A percentile compares a stretch with the other conserved stretches of the same genome.
Evolutionary conservation across 108 stramenopile genomes (phyloP).

Genomic region (Cyclostephanos invisitatus): DNA sequence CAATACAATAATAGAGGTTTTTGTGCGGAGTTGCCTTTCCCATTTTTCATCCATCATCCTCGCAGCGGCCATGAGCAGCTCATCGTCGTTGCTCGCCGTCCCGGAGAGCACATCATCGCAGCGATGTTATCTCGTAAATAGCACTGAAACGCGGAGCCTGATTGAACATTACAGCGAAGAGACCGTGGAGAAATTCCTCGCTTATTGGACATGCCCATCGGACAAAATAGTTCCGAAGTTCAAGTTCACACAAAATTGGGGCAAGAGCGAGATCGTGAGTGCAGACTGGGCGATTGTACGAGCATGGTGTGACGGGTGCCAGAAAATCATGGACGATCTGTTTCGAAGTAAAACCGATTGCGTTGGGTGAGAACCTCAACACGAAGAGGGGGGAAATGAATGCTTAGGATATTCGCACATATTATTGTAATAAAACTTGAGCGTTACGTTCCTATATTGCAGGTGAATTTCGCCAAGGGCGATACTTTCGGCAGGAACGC

Average conservation of each 20-base stretch:
- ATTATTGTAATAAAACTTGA: no score
- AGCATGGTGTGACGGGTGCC: no score
- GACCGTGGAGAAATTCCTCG: conserved; percentile 4
- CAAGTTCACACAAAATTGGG: conserved; percentile 38
- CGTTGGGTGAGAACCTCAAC: no score
- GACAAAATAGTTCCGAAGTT: conserved; percentile 23
- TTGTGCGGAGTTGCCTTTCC: no score
- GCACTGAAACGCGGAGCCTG: conserved; percentile 30
- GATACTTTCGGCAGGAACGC: conserved; percentile 24
- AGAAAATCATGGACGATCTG: no score
- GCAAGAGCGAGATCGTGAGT: conserved; percentile 13
- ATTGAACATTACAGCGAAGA: conserved; percentile 33
- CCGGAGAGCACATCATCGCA: conserved; percentile 1
- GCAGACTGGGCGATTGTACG: no score
- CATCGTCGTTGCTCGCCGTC: neutral
- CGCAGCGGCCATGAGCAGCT: neutral
- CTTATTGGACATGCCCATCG: conserved; percentile 14
- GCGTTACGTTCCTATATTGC: no score
- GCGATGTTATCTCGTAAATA: conserved; percentile 28
- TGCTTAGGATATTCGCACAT: no score
- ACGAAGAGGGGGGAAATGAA: no score
- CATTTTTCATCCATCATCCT: no score
- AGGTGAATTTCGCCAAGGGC: conserved; percentile 26
- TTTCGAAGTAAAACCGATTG: no score
- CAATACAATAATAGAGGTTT: no score